Evolutionary conservation across 2,329 filamentous ascomycete genomes (phyloP), one percentile per base, ranked within the genome.

Genomic region (Clarireedia sp.): DNA sequence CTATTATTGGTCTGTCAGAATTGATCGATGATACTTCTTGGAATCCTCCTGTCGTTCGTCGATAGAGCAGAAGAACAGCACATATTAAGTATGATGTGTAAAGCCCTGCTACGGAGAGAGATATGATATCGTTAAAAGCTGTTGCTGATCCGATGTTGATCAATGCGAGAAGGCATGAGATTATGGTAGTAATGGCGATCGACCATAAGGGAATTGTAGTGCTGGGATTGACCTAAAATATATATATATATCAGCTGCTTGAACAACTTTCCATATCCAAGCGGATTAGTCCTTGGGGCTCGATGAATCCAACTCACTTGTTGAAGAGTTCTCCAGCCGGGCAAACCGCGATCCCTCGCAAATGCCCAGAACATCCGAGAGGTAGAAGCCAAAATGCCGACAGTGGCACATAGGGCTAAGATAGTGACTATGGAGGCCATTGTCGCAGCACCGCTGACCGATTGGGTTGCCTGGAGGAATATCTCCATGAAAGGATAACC

Each of bases 61-160:
- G 46, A n/a, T 52, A 59, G 6, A 59, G 17, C n/a, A 59, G 10
- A 3, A 59, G 54, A 3, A 48, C 23, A 1, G 46, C 48, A 12
- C 40, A 51, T 26, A 59, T 54, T 1, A 59, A 21, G 17, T 59
- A 57, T 7, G 50, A 57, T 7, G 26, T 46, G 14, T 54, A 59
- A 7, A 59, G 47, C 16, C 53, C 49, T 6, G 50, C 33, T 16
- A 59, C 45, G 8, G 48, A 43, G 6, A 80, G 67, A 2, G 75
- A 78, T 12, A 75, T 71, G 53, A 79, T 72, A 52, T 74, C 75
- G 60, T 78, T 77, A 63, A 79, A 77, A 3, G 75, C 78, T 1
- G 72, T 71, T 1, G 70, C 65, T 8, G 72, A 77, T 37, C 74
- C 76, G 56, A 78, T 73, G 64, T 75, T 77, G 68, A 78, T 78